Evolutionary conservation across 805 yeast species (phyloP), one percentile per base, ranked within the genome.

Genomic region (Nematodospora valgi): DNA sequence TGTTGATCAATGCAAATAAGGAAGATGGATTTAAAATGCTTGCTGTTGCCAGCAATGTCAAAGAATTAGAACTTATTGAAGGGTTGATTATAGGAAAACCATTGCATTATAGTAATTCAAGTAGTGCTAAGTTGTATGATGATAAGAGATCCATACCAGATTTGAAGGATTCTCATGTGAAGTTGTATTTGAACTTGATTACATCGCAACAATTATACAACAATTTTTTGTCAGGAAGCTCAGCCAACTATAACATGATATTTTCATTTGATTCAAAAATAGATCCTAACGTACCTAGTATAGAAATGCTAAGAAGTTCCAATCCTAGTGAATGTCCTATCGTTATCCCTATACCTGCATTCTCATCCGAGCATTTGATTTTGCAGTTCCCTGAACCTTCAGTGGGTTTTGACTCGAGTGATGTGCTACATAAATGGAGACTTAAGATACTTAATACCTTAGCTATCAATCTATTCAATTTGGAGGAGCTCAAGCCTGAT

Each of bases 11-110:
- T 44, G 48, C 45, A 17, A 44, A 44, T 26, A 41, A 41, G 8
- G 35, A 44, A 4, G 30, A 37, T 1, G 39, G 40, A 1, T 43
- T 47, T 48, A 44, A 56, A 39, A 23, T 58, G 39, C 44, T 67
- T 35, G 64, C 84, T 8, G 72, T 80, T 3, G 82, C 87, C 0
- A 70, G 74, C 23, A 74, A 69, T 47, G 69, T 80, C 15, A 80
- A 82, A 49, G 93, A 84, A 49, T 54, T 84, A 42, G 94, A 88
- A 51, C 60, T 88, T 30, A 68, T 88, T 5, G 97, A 88, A 55
- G 84, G 89, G 0, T 67, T 82, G 29, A 51, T 87, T 10, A 64
- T 83, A n/a, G 96, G 96, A 2, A 78, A 85, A 48, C 64, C 65
- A 23, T 57, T 86, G 24, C 70, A 72, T 41, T 82, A 83, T 49